Percentiles rank a stretch among this genome's conserved stretches.
Conservation (phyloP, 2,329 filamentous ascomycete genomes). For the Monilinia aucupariae region DNA sequence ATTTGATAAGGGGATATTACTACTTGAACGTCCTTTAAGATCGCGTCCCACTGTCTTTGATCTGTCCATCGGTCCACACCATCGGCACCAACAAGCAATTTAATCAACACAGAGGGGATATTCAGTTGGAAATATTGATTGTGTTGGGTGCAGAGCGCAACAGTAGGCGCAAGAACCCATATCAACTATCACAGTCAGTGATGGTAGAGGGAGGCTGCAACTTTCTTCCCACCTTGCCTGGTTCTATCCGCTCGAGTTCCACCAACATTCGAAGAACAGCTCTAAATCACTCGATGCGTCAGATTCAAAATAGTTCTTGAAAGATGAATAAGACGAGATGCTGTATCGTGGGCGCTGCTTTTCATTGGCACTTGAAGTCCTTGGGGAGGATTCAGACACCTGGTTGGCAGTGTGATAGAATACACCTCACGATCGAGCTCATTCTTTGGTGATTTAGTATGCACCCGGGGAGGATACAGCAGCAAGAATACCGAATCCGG, state of each 20-base stretch:
- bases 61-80: slow-evolving; percentile 58
- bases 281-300: neutral
- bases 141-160: slow-evolving; percentile 64
- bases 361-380: neutral
- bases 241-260: slow-evolving; percentile 52
- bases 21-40: slow-evolving; percentile 50
- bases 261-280: slow-evolving; percentile 62
- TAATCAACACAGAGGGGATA: slow-evolving; percentile 48
- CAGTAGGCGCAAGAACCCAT: slow-evolving; percentile 71
- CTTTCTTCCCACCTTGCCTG: slow-evolving; percentile 46
- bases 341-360: neutral
- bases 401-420: neutral
- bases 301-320: neutral
- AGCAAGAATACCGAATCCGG: neutral
- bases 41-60: slow-evolving; percentile 53
- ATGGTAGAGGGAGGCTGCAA: neutral
- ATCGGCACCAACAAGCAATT: slow-evolving; percentile 52
- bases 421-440: neutral
- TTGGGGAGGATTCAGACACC: neutral
- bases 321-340: neutral
- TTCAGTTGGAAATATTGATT: slow-evolving; percentile 53
- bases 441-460: neutral
- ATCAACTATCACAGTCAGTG: slow-evolving; percentile 42
- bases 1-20: slow-evolving; percentile 58
- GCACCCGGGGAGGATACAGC: neutral